A percentile compares a stretch with the other conserved stretches of the same genome.
Evolutionary conservation across 306 rosid genomes (phyloP).

Genomic region (Lablab purpureus): DNA sequence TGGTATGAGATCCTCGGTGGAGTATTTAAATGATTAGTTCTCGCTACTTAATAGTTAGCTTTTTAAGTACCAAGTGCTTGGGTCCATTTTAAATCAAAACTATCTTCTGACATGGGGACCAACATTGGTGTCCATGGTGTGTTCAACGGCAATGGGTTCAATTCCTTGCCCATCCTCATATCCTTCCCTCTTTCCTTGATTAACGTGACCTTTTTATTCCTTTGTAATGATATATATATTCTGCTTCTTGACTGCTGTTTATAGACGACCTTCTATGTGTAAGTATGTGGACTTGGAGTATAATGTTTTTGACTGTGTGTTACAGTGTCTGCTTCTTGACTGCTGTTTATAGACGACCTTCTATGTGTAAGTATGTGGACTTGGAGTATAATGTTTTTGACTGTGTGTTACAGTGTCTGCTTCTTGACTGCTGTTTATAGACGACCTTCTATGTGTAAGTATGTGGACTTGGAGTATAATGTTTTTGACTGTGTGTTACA

Average conservation of each 20-base stretch:
- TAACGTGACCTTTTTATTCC: neutral
- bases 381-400: slow-evolving; percentile 16
- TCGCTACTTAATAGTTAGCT: too few relatives aligned
- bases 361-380: neutral
- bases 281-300: too few relatives aligned
- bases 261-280: neutral
- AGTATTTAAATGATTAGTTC: too few relatives aligned
- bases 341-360: too few relatives aligned
- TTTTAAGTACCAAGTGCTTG: too few relatives aligned
- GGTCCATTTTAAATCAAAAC: neutral
- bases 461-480: slow-evolving; percentile 12
- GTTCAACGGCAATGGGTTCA: neutral
- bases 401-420: slow-evolving; percentile 70
- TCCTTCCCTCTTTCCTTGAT: neutral
- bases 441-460: neutral
- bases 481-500: slow-evolving; percentile 49
- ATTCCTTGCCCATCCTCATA: neutral
- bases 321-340: too few relatives aligned
- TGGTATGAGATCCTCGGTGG: too few relatives aligned
- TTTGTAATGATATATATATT: neutral
- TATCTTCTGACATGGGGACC: neutral
- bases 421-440: slow-evolving; percentile 3
- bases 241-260: neutral
- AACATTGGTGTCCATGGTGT: neutral
- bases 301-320: too few relatives aligned